Conservation (phyloP, 805 yeast genomes). For the Ogataea salicorniae region DNA sequence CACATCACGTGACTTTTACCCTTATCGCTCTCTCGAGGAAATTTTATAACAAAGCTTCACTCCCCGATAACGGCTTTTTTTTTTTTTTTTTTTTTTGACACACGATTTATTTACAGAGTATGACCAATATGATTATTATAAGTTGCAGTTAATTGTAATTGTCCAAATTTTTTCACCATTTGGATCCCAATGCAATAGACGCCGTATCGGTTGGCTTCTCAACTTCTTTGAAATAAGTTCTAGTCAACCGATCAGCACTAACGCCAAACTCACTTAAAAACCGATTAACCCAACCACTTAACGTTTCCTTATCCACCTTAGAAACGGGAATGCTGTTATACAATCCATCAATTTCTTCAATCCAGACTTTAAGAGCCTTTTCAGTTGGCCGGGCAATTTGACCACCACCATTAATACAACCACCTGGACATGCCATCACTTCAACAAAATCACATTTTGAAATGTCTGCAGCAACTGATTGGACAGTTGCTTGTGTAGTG, state of each 20-base stretch:
- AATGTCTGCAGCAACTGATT: constrained; percentile 47
- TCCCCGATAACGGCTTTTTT: too few relatives aligned
- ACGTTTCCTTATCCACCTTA: not conserved
- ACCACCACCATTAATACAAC: constrained; percentile 97
- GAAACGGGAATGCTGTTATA: constrained; percentile 32
- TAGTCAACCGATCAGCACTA: constrained; percentile 33
- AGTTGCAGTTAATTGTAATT: not conserved
- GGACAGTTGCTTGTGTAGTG: not conserved
- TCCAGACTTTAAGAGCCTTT: constrained; percentile 38
- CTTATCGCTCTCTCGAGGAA: too few relatives aligned
- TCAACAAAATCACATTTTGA: constrained; percentile 75
- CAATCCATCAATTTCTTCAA: constrained; percentile 30
- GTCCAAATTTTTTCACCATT: constrained; percentile 37
- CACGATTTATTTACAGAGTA: not conserved
- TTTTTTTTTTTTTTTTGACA: too few relatives aligned
- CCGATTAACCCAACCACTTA: constrained; percentile 30
- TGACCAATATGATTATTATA: not conserved
- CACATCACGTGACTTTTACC: too few relatives aligned
- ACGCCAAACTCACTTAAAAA: constrained; percentile 32
- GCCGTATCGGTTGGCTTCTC: constrained; percentile 47
- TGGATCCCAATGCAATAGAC: constrained; percentile 46
- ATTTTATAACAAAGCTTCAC: too few relatives aligned
- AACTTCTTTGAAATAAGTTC: constrained; percentile 45
- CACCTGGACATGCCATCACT: constrained; percentile 98
- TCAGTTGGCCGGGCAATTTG: constrained; percentile 53